Base-by-base conservation (phyloP, 257 asterid species). In the Gentiana dahurica region DNA sequence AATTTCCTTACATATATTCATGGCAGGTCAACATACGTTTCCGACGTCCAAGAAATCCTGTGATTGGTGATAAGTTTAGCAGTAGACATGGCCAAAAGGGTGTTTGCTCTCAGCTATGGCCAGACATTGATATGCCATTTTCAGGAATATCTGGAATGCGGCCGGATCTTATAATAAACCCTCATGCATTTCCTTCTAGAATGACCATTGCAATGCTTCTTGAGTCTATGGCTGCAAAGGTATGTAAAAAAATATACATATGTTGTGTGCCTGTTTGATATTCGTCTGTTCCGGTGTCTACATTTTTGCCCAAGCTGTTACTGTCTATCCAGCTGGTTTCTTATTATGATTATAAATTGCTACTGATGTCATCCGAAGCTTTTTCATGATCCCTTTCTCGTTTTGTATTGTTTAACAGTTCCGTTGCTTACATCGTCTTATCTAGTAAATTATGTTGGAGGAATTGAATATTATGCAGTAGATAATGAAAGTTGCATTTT, bases 11-110 rank as follows among this genome's bases (percentile, higher is more conserved):
- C 60, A 46, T 73, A 38, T 58, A 65, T 54, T 4, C 33, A 11
- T 65, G 64, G 63, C 86, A 91, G 98, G 97, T 90, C 34, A 91
- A 78, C 66, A 74, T 92, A 68, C 94, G 97, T 13, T 69, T 92
- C 57, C 77, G 98, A 50, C 82, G 83, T 50, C 72, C 95, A 52
- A 83, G 98, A 69, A 85, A 85, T 77, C 98, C 98, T 34, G 58
- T 83, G 55, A 88, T 92, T 67, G 98, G 98, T 54, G 98, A 92
- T 75, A 92, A 92, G 61, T 92, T 92, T 75, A 92, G 98, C 83
- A 92, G 98, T 73, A 79, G 98, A 36, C 98, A 92, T 68, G 98
- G 98, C 51, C 98, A 92, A 67, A 92, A 92, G 80, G 98, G 98
- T 74, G 98, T 92, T 55, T 92, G 98, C 80, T 92, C 98, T 61